Evolutionary conservation across 1,284 basidiomycete genomes (phyloP), one percentile per base, ranked within the genome.

Genomic region (Ceratobasidium sp.): DNA sequence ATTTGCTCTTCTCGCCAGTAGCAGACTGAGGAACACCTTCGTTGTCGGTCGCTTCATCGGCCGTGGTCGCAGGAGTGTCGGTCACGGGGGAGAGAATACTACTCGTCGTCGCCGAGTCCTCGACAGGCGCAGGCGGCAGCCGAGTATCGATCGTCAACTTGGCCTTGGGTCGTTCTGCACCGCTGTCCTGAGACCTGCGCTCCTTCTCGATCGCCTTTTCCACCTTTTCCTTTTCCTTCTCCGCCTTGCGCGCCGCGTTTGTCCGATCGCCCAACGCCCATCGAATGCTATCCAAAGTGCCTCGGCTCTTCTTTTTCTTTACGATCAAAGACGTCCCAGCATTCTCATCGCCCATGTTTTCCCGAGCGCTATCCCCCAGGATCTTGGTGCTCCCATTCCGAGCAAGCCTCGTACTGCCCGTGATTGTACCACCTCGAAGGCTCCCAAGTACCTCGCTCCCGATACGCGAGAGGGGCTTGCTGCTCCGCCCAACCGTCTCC

Each of bases 281-380:
- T 13, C 78, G 77, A 77, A 92, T 79, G 17, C 83, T 85, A 73
- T 89, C 84, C 68, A 92, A 77, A 1, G 80, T 86, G 0, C 82
- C 82, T 1, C 90, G 80, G 2, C 85, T 86, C 76, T 90, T 91
- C 81, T 87, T 87, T 84, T 90, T 91, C 85, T 90, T 89, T 54
- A 92, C 85, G 74, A 92, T 81, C 3, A 67, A 15, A 15, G 49
- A 31, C 20, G 62, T 52, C 13, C 62, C 62, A 40, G 47, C 62
- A 31, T 65, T 67, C 52, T 67, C 64, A 17, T 34, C 52, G 15
- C 3, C 32, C 13, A 22, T 38, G 6, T 29, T 38, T 17, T 45
- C 64, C 2, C 32, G 52, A 32, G 25, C 31, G 17, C 52, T 54
- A 15, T 3, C 27, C 2, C 7, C 32, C 27, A 35, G 34, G 2